Percentiles rank a stretch among this genome's conserved stretches.
Evolutionary conservation across 169 alveolate genomes (phyloP).

Genomic region (Plasmodium ovale): DNA sequence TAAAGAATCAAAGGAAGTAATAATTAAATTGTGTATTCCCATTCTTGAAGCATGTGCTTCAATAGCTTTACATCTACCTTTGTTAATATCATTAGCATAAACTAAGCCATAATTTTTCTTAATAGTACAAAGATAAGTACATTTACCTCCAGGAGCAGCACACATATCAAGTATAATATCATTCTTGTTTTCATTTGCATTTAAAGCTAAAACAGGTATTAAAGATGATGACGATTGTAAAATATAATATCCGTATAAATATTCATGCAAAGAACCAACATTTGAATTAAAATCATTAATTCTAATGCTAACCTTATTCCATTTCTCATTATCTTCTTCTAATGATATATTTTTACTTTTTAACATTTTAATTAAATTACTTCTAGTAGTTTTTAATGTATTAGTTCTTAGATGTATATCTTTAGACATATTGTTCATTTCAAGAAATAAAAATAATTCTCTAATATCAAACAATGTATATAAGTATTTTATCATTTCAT

Average conservation of each 20-base stretch:
- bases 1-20: conserved; percentile 95
- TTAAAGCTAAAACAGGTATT: conserved; percentile 92
- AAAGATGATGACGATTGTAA: conserved; percentile 95
- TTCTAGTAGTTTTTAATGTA: conserved; percentile 94
- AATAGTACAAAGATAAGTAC: conserved; percentile 95
- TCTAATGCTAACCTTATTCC: conserved; percentile 90
- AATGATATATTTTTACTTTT: conserved; percentile 94
- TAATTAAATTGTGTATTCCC: conserved; percentile 94
- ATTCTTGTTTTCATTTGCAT: conserved; percentile 25
- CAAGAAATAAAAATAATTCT: conserved; percentile 31
- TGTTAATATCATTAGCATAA: conserved; percentile 95
- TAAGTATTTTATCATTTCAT: conserved; percentile 88
- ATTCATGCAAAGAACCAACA: conserved; percentile 98
- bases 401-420: conserved; percentile 63
- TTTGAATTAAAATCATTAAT: conserved; percentile 94
- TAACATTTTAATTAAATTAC: conserved; percentile 94
- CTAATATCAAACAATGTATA: conserved; percentile 43
- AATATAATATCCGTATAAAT: conserved; percentile 97
- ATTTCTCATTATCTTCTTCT: conserved; percentile 89
- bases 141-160: conserved; percentile 99
- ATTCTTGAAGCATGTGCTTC: conserved; percentile 90
- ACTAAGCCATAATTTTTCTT: conserved; percentile 96
- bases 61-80: conserved; percentile 93
- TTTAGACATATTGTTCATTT: conserved; percentile 34
- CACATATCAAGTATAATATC: conserved; percentile 96